phyloP scores from a whole-genome alignment of 2,329 filamentous ascomycete species.

The Hymenoscyphus fraxineus region DNA sequence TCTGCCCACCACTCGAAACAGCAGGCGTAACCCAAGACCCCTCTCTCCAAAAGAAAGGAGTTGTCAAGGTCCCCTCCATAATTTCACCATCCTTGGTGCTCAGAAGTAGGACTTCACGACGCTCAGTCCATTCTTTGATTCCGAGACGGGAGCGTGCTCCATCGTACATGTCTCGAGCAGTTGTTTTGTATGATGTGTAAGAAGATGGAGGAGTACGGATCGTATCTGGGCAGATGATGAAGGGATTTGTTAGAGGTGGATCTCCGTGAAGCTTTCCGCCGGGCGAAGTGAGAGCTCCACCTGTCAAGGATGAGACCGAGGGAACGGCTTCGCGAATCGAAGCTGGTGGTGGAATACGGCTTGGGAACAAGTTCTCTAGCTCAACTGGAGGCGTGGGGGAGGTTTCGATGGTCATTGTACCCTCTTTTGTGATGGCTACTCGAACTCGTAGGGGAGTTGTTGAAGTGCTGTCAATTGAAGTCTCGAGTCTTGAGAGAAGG shows the following conservation, averaged over 20 bases:
- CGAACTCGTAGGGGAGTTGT: slow-evolving; percentile 47
- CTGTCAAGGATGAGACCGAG: slow-evolving; percentile 29
- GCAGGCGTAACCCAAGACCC: slow-evolving; percentile 78
- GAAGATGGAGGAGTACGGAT: slow-evolving; percentile 48
- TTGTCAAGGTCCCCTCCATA: slow-evolving; percentile 84
- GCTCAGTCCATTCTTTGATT: slow-evolving; percentile 45
- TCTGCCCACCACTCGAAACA: slow-evolving; percentile 73
- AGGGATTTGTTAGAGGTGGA: slow-evolving; percentile 31
- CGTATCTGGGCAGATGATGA: slow-evolving; percentile 52
- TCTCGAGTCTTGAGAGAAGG: slow-evolving; percentile 41
- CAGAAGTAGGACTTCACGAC: slow-evolving; percentile 71
- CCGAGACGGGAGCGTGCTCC: slow-evolving; percentile 59
- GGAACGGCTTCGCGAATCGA: slow-evolving; percentile 15
- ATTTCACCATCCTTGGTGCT: slow-evolving; percentile 58
- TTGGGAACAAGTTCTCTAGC: slow-evolving; percentile 55
- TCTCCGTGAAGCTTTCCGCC: slow-evolving; percentile 27
- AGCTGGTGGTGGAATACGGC: slow-evolving; percentile 46
- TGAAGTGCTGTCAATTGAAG: slow-evolving; percentile 28
- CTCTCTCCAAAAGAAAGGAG: slow-evolving; percentile 72
- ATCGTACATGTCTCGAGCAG: slow-evolving; percentile 67
- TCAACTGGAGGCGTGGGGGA: slow-evolving; percentile 39
- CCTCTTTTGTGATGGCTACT: slow-evolving; percentile 50
- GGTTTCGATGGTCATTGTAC: slow-evolving; percentile 43
- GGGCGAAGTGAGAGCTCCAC: slow-evolving; percentile 26
- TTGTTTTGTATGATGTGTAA: slow-evolving; percentile 88